phyloP scores from a whole-genome alignment of 2,329 filamentous ascomycete genomes.

The Neurospora crassa region DNA sequence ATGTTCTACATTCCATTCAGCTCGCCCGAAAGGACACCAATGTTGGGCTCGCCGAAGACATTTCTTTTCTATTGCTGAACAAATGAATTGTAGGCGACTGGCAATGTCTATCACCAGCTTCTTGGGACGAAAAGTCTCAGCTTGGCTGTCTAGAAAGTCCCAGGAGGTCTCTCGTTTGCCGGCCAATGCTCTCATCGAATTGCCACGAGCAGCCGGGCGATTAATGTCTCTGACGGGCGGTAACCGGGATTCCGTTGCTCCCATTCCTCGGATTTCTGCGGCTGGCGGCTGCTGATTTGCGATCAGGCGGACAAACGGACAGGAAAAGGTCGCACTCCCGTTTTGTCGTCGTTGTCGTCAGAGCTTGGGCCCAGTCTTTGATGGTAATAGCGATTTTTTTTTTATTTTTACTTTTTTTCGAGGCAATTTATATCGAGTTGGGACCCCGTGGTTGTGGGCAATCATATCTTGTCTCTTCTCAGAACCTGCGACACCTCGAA shows the following conservation, averaged over 20 bases:
- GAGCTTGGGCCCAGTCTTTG: background rate
- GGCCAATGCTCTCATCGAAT: background rate
- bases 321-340: background rate
- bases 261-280: background rate
- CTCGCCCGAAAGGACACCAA: background rate
- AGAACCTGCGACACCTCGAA: background rate
- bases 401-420: background rate
- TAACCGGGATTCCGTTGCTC: background rate
- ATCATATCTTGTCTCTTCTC: background rate
- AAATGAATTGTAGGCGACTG: background rate
- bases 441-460: background rate
- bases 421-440: background rate
- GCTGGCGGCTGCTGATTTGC: background rate
- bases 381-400: background rate
- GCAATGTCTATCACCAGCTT: background rate
- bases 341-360: background rate
- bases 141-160: background rate
- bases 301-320: background rate
- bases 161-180: background rate
- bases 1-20: background rate
- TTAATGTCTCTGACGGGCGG: background rate
- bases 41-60: background rate
- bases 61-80: background rate
- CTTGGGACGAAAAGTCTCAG: background rate
- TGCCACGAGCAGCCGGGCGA: background rate